Base-by-base conservation (phyloP, 2,329 filamentous ascomycete species). In the Aspergillus glaucus region DNA sequence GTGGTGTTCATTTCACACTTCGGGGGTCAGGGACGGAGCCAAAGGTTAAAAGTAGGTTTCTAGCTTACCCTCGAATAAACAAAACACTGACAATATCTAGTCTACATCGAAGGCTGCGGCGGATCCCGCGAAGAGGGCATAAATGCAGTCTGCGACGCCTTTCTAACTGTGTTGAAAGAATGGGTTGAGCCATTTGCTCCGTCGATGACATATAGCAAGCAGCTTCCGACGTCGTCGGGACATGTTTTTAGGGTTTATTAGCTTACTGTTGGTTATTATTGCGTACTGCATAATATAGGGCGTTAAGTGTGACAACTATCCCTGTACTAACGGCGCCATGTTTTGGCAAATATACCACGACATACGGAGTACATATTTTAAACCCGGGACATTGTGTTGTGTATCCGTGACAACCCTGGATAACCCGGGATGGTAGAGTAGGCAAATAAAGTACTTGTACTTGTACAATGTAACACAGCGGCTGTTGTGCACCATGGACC, bases 21-120 rank as follows among this genome's bases (percentile, higher is more conserved):
- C 66, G 81, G 55, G 80, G 76, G 1, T 83, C 80, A 2, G 81
- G 81, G 2, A 85, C 82, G 2, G 82, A 85, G 63, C 82, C 82
- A 0, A 85, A 85, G 70, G 82, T 85, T 53, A 85, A 85, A 59
- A 64, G 74, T 76, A 61, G 61, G 70, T 62, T 48, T 41, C n/a
- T 34, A 4, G 19, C 7, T 12, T n/a, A 37, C n/a, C 6, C 30
- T n/a, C 3, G 8, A 22, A 36, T 55, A 52, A 47, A 43, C 8
- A 19, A 28, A 22, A 22, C 3, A 22, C 15, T 54, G n/a, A 52
- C 22, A 17, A 2, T 26, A 8, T 41, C 9, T 50, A 72, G 70
- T 70, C 48, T 73, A 73, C 49, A 72, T 73, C 39, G 70, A 73
- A 55, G 68, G 68, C 52, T 70, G 68, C 49, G 60, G 63, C 36